Evolutionary conservation across 2,329 filamentous ascomycete genomes (phyloP).

Genomic region (Fusarium sp.): DNA sequence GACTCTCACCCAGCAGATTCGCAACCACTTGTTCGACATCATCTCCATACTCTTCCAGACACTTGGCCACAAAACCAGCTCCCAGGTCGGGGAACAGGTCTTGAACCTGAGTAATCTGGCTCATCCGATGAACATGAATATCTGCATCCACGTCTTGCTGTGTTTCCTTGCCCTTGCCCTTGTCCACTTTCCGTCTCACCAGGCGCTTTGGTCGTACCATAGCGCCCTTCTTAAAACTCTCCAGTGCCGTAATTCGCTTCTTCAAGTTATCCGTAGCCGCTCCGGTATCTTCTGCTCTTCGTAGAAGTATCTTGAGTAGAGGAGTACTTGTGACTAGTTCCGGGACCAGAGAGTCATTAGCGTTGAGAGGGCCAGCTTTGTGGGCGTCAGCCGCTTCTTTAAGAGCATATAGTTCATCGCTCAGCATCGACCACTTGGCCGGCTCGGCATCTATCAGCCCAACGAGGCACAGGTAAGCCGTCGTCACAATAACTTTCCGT

Average conservation of each 20-base stretch:
- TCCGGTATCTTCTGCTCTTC: conserved; percentile 62
- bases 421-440: conserved; percentile 79
- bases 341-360: conserved; percentile 79
- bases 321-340: conserved; percentile 87
- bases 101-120: conserved; percentile 88
- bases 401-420: conserved; percentile 86
- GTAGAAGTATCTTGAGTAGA: conserved; percentile 72
- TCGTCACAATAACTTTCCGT: conserved; percentile 76
- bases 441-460: conserved; percentile 75
- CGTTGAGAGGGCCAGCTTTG: conserved; percentile 65
- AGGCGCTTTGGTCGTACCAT: conserved; percentile 64
- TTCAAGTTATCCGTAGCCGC: conserved; percentile 67
- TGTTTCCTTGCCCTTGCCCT: conserved; percentile 69
- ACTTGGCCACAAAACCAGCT: conserved; percentile 81
- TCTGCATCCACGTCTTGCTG: conserved; percentile 55
- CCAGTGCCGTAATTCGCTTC: conserved; percentile 71
- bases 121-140: conserved; percentile 84
- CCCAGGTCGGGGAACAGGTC: conserved; percentile 92
- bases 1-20: conserved; percentile 81
- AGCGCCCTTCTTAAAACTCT: conserved; percentile 68
- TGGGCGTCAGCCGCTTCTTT: conserved; percentile 78
- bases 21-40: conserved; percentile 83
- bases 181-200: conserved; percentile 68
- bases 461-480: conserved; percentile 79
- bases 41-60: conserved; percentile 83